A percentile compares a stretch with the other conserved stretches of the same genome.
phyloP scores from a whole-genome alignment of 176 grass and related monocot genomes.

The Musa itinerans region DNA sequence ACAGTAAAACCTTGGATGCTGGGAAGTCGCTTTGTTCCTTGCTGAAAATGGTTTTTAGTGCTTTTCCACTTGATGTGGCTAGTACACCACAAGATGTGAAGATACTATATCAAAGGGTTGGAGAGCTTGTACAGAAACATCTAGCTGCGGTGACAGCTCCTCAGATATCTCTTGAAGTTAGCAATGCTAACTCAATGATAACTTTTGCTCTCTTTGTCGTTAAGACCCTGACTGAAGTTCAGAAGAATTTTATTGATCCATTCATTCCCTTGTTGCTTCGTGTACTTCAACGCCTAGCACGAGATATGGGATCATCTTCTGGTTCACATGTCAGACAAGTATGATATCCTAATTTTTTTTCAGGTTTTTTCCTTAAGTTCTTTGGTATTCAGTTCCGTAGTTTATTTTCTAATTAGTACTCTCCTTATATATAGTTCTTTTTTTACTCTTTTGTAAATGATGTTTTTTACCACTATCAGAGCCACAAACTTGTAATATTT shows the following conservation, averaged over 20 bases:
- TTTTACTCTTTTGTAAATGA: slow-evolving; percentile 16
- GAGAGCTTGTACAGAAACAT: slow-evolving; percentile 79
- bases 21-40: slow-evolving; percentile 94
- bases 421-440: background rate
- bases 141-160: slow-evolving; percentile 71
- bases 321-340: slow-evolving; percentile 72
- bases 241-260: slow-evolving; percentile 79
- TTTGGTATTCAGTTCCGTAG: background rate
- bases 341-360: slow-evolving; percentile 3
- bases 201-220: slow-evolving; percentile 81
- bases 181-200: slow-evolving; percentile 74
- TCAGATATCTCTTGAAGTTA: slow-evolving; percentile 78
- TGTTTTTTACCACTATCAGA: slow-evolving; percentile 5
- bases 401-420: background rate
- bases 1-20: slow-evolving; percentile 88
- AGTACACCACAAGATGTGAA: slow-evolving; percentile 86
- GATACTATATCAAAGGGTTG: slow-evolving; percentile 63
- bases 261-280: slow-evolving; percentile 78
- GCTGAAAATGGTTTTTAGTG: slow-evolving; percentile 90
- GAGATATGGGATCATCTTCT: slow-evolving; percentile 83
- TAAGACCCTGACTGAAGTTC: slow-evolving; percentile 79
- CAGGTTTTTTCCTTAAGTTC: too few species aligned
- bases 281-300: slow-evolving; percentile 80
- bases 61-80: slow-evolving; percentile 82
- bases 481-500: background rate